These are phyloP conservation scores for Fusarium concolor DNA, from an alignment of 2,329 filamentous ascomycete genomes.

Conservation along the genomic window DNA sequence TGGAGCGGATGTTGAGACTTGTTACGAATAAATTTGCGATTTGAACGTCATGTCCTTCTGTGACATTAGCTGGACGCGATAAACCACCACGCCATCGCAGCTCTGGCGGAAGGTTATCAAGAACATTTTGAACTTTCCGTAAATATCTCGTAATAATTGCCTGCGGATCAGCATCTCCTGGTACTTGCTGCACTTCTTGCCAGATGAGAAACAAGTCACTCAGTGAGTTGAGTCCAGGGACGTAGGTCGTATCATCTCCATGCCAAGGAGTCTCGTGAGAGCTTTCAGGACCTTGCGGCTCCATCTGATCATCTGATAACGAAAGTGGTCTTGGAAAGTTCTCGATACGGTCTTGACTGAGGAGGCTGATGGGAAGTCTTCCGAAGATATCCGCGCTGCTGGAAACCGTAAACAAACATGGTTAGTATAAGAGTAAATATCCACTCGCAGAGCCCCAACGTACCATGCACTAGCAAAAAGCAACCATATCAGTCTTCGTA, in stretches of 20 bases:
- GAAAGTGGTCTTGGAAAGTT: constrained; percentile 42
- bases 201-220: constrained; percentile 51
- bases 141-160: constrained; percentile 26
- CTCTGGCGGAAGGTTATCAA: constrained; percentile 50
- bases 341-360: constrained; percentile 40
- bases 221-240: constrained; percentile 51
- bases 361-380: constrained; percentile 41
- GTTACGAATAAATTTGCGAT: constrained; percentile 54
- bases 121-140: constrained; percentile 43
- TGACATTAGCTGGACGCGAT: constrained; percentile 46
- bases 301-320: constrained; percentile 49
- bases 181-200: constrained; percentile 45
- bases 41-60: constrained; percentile 52
- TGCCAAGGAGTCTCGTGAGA: constrained; percentile 45
- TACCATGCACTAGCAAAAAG: constrained; percentile 48
- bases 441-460: background rate
- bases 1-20: constrained; percentile 52
- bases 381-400: constrained; percentile 49
- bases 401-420: background rate
- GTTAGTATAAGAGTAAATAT: background rate
- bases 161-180: constrained; percentile 15
- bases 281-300: constrained; percentile 14
- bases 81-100: constrained; percentile 53
- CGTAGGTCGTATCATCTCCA: constrained; percentile 49
- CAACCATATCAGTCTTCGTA: constrained; percentile 52